Evolutionary conservation across 352 stramenopile genomes (phyloP).

Genomic region (Thraustochytrium sp.): DNA sequence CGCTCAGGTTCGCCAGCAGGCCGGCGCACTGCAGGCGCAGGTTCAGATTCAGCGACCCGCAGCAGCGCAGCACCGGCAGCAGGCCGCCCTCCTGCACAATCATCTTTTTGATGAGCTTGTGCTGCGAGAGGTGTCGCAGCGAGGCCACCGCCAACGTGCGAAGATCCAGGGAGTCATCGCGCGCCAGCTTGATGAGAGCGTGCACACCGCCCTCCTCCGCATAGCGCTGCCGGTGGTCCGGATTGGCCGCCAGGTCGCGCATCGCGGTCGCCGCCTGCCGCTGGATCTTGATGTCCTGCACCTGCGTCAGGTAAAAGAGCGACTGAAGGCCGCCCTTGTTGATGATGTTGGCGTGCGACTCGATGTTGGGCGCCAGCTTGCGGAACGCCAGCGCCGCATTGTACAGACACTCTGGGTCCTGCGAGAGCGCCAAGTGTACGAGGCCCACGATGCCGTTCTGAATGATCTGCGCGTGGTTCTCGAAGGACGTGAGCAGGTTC

Average conservation of each 20-base stretch:
- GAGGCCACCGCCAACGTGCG: slow-evolving; percentile 78
- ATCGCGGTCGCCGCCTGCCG: slow-evolving; percentile 77
- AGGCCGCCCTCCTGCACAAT: slow-evolving; percentile 73
- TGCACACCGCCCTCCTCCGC: slow-evolving; percentile 74
- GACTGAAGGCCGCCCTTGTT: slow-evolving; percentile 78
- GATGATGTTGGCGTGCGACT: slow-evolving; percentile 74
- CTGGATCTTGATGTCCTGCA: slow-evolving; percentile 81
- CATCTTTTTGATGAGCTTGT: slow-evolving; percentile 72
- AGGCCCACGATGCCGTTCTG: slow-evolving; percentile 76
- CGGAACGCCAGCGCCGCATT: slow-evolving; percentile 84
- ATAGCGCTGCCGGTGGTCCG: slow-evolving; percentile 73
- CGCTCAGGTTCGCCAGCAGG: slow-evolving; percentile 84
- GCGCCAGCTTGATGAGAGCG: slow-evolving; percentile 76
- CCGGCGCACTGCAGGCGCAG: slow-evolving; percentile 85
- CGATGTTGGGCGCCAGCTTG: slow-evolving; percentile 84
- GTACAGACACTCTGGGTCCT: slow-evolving; percentile 87
- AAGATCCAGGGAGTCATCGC: slow-evolving; percentile 74
- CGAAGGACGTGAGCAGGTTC: slow-evolving; percentile 86
- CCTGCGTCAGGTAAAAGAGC: slow-evolving; percentile 80
- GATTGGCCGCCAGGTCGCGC: slow-evolving; percentile 77
- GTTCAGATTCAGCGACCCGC: slow-evolving; percentile 75
- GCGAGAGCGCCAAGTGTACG: slow-evolving; percentile 75
- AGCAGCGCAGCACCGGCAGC: slow-evolving; percentile 72
- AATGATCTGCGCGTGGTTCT: slow-evolving; percentile 83
- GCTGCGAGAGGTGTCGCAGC: slow-evolving; percentile 76